Evolutionary conservation across 441 rosid species (phyloP), one percentile per base, ranked within the genome.

Genomic region (Adansonia grandidieri): DNA sequence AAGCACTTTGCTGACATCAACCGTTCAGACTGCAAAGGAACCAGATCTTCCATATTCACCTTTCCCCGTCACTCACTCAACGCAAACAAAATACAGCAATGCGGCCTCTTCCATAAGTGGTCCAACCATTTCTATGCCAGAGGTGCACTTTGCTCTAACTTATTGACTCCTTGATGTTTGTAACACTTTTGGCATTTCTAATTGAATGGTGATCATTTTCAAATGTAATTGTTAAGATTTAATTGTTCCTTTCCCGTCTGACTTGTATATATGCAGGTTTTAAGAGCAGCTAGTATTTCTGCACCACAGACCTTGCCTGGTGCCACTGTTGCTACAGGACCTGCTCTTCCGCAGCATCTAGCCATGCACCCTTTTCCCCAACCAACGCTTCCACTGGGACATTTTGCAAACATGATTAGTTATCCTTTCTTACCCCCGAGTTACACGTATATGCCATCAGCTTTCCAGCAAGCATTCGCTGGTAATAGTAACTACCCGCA

Each of bases 331-430:
- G 95, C 99, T 66, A 86, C 93, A 0, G 98, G 97, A 78, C 93
- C 95, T 50, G 81, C 92, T 75, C 93, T 89, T 78, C 97, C 97
- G 0, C 99, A 94, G 80, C 99, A 92, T 82, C 92, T 94, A 77
- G 88, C 96, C 61, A 87, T 96, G 89, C 99, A 96, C 81, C 93
- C 96, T 24, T 96, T 94, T 86, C 88, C 98, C 6, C 99, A 96
- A 67, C 98, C 91, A 71, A 86, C 92, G 10, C 88, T 94, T 84
- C 96, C 97, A 15, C 64, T 96, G 86, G 92, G 95, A 54, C 97
- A 88, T 77, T 94, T 86, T 74, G 87, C 99, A n/a, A 96, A 94
- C 84, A 92, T 96, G 98, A 88, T 94, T 61, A 81, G 96, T 76
- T 94, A 94, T 80, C 97, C 98, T 71, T 87, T 90, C 80, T 82